phyloP scores from a whole-genome alignment of 208 protist genomes.

The Entamoeba moshkovskii region DNA sequence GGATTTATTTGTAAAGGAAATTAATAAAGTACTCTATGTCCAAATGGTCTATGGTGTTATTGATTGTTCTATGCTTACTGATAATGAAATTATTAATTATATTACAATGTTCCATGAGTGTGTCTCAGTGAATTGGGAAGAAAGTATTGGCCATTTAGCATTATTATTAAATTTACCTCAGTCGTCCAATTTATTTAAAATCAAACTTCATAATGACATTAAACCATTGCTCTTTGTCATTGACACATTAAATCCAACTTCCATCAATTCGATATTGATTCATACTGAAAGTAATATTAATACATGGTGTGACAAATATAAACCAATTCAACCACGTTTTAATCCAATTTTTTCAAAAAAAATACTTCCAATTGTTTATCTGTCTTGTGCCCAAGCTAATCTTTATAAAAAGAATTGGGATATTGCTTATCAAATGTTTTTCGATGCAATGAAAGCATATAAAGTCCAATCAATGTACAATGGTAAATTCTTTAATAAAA shows the following conservation, averaged over 20 bases:
- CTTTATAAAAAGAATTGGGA: neutral
- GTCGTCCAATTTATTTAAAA: neutral
- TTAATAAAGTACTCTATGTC: neutral
- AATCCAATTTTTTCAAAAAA: neutral
- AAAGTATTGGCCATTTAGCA: neutral
- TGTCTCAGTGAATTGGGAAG: neutral
- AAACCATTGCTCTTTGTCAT: neutral
- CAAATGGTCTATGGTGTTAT: neutral
- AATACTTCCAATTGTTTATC: neutral
- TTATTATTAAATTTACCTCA: neutral
- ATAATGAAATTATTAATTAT: neutral
- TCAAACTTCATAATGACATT: neutral
- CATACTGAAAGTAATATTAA: neutral
- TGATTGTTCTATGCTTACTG: neutral
- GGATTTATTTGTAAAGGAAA: neutral
- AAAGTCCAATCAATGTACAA: neutral
- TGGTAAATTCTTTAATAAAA: neutral
- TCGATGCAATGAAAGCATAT: neutral
- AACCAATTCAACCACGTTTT: neutral
- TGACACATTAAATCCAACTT: neutral
- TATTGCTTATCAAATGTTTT: neutral
- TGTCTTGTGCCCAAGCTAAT: neutral
- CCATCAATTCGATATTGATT: neutral
- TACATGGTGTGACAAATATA: neutral
- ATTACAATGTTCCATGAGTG: neutral